These are phyloP conservation scores for Fusarium sp. DNA, from an alignment of 2,329 filamentous ascomycete species.

Conservation along the genomic window DNA sequence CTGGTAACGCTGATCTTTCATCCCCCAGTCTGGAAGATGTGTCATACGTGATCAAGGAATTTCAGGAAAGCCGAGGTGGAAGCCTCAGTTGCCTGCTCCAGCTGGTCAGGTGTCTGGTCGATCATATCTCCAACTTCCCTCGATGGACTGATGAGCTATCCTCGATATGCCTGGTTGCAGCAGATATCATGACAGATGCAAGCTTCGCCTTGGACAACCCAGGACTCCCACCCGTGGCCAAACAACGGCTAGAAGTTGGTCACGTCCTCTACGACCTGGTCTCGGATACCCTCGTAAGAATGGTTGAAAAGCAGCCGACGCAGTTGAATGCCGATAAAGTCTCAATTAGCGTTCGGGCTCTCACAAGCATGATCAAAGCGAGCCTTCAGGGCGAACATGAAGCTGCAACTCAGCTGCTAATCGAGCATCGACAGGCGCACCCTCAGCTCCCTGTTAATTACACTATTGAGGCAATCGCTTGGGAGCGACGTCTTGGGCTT, in stretches of 20 bases:
- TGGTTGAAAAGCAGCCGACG: slow-evolving; percentile 69
- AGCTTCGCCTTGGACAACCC: slow-evolving; percentile 37
- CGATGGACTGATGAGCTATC: slow-evolving; percentile 59
- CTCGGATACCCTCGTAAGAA: slow-evolving; percentile 55
- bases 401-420: slow-evolving; percentile 48
- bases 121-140: slow-evolving; percentile 58
- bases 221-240: slow-evolving; percentile 39
- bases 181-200: slow-evolving; percentile 49
- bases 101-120: slow-evolving; percentile 56
- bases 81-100: slow-evolving; percentile 57
- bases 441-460: slow-evolving; percentile 54
- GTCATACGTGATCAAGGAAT: slow-evolving; percentile 56
- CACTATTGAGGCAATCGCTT: slow-evolving; percentile 63
- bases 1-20: slow-evolving; percentile 22
- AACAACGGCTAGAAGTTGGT: slow-evolving; percentile 53
- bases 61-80: slow-evolving; percentile 57
- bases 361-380: slow-evolving; percentile 59
- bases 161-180: slow-evolving; percentile 51
- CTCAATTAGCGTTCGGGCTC: slow-evolving; percentile 50
- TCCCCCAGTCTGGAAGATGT: slow-evolving; percentile 35
- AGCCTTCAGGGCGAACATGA: slow-evolving; percentile 54
- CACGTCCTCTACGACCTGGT: slow-evolving; percentile 58
- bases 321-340: slow-evolving; percentile 61
- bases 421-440: slow-evolving; percentile 41
- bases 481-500: slow-evolving; percentile 77